Base-by-base conservation (phyloP, 2,329 filamentous ascomycete species). In the Escovopsis sp. region DNA sequence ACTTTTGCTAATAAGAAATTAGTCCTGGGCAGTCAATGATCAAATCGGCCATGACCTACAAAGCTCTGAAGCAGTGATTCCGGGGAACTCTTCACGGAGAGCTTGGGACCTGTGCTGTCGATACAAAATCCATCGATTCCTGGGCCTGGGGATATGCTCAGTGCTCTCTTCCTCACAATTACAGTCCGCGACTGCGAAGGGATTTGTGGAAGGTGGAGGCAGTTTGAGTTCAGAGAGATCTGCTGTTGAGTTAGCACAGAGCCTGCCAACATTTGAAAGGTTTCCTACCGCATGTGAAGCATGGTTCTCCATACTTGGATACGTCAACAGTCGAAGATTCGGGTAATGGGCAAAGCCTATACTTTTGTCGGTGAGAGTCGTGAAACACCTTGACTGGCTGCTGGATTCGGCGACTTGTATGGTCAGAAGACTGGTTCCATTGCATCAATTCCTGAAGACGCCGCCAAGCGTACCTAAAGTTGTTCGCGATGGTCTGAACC, bases 61-160 rank as follows among this genome's bases (percentile, higher is more conserved):
- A 18, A 61, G 51, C 26, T 57, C 50, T 1, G 50, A 49, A 3
- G 54, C 54, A 6, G 53, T 56, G n/a, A 57, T 49, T 0, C 46
- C 47, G 6, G 54, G 51, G 39, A 54, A 44, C 7, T 43, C 43
- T 11, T 50, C 43, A 10, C 45, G 49, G 23, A 62, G 41, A 23
- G 52, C 46, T 10, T 47, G 46, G 3, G 51, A 54, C 11, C 53
- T 53, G 6, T 53, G 46, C 26, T 57, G 53, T 11, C 58, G 56
- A 39, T 60, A 62, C 3, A 62, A 47, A 36, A 60, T 60, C 52
- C 54, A 62, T 28, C 51, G 49, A 38, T 62, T 61, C 33, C 51
- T 48, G 3, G 58, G 56, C 4, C 56, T 55, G 26, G 55, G 54
- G 26, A 59, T 54, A 18, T 46, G 47, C 26, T 38, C 40, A 2